Percentiles rank a stretch among this genome's conserved stretches.
Evolutionary conservation across 768 basidiomycete genomes (phyloP).

Genomic region (Amanita rubescens): DNA sequence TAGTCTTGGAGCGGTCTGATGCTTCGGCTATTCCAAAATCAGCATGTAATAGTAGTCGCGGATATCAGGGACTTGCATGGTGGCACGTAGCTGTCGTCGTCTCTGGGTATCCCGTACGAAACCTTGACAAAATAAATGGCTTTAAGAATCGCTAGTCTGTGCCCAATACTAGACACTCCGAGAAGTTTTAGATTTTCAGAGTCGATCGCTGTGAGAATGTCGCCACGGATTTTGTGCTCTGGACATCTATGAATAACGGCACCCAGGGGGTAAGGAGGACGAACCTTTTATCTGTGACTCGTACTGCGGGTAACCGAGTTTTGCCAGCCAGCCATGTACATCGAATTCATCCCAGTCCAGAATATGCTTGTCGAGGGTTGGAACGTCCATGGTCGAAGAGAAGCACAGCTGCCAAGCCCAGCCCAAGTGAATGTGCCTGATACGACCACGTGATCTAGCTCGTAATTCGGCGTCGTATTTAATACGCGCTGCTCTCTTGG

Average conservation of each 20-base stretch:
- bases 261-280: slow-evolving; percentile 15
- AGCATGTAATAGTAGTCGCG: not conserved
- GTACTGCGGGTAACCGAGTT: slow-evolving; percentile 81
- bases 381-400: slow-evolving; percentile 5
- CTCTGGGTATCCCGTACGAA: slow-evolving; percentile 74
- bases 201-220: slow-evolving; percentile 78
- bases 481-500: not conserved
- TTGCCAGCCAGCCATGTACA: slow-evolving; percentile 72
- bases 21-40: slow-evolving; percentile 21
- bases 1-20: slow-evolving; percentile 24
- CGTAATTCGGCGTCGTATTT: not conserved
- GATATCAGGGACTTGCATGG: slow-evolving; percentile 54
- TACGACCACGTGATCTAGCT: slow-evolving; percentile 2
- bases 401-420: not conserved
- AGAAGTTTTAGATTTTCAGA: slow-evolving; percentile 79
- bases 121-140: slow-evolving; percentile 88
- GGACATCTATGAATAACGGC: slow-evolving; percentile 3
- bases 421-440: not conserved
- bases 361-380: slow-evolving; percentile 19
- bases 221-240: slow-evolving; percentile 93
- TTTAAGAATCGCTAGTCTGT: slow-evolving; percentile 86
- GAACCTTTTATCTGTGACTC: slow-evolving; percentile 74
- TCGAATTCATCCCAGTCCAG: slow-evolving; percentile 69
- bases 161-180: slow-evolving; percentile 86
- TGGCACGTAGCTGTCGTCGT: slow-evolving; percentile 79